Base-by-base conservation (phyloP, 1,284 basidiomycete genomes). In the Ganoderma multipileum region DNA sequence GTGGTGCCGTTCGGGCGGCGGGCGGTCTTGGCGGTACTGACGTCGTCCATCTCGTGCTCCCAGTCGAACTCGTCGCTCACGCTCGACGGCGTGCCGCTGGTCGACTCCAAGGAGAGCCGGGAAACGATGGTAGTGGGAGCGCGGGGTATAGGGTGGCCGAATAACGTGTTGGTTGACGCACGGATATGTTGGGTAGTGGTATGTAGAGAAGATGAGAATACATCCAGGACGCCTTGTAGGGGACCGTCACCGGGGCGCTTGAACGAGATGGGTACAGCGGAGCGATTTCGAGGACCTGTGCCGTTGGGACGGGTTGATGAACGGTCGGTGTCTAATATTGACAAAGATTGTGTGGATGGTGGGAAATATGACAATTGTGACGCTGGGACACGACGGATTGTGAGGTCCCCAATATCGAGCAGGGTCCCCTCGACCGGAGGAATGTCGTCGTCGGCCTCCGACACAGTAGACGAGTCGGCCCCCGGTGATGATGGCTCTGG, bases 331-430 rank as follows among this genome's bases (percentile, higher is more conserved):
- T 65, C 66, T n/a, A 60, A 54, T 33, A 50, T 38, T n/a, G 69
- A 44, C 5, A 60, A 62, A 36, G 73, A 47, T 16, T 65, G 71
- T 7, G 72, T 71, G 1, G 76, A 69, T 4, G 76, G 76, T 0
- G 78, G 79, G 63, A 80, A 80, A 70, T 75, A 80, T 2, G 77
- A 76, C 2, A 79, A 68, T 54, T 76, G 77, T 0, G 79, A 78
- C 0, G 71, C 76, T 54, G 79, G 78, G 0, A 80, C 71, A 26
- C 77, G 75, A 12, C 76, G 73, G 30, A 79, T 73, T 7, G 75
- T 78, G 14, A 76, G 61, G 30, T 65, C 61, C 11, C 67, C 69
- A 2, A 65, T 57, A 26, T 69, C 58, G 28, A 47, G 58, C 1
- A 63, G 14, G 42, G 58, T 3, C 14, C 60, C 30, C 30, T 36